Evolutionary conservation across 1,284 basidiomycete genomes (phyloP).

Genomic region (Ceratobasidium sp.): DNA sequence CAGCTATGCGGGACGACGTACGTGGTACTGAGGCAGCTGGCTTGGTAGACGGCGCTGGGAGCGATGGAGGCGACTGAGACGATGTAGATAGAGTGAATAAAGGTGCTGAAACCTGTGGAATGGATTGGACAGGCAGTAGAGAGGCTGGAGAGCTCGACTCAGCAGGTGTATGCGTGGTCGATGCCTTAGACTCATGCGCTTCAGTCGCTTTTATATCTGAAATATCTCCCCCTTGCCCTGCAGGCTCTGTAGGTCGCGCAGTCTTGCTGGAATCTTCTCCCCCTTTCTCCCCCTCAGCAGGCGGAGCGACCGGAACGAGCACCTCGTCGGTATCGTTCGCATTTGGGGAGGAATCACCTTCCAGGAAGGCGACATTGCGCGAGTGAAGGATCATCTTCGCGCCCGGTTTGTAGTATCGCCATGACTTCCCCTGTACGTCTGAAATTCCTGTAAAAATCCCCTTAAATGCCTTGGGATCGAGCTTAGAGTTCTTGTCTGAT

Average conservation of each 20-base stretch:
- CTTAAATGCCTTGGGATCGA: conserved; percentile 3
- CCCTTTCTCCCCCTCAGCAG: conserved; percentile 8
- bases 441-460: conserved; percentile 14
- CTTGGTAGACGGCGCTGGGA: too few relatives aligned
- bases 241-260: neutral
- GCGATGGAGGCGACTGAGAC: too few relatives aligned
- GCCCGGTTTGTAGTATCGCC: conserved; percentile 18
- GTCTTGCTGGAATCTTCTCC: neutral
- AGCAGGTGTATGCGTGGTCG: neutral
- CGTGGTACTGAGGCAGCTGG: neutral
- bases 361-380: too few relatives aligned
- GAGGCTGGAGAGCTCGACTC: neutral
- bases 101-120: too few relatives aligned
- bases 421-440: conserved; percentile 8
- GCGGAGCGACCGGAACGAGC: conserved; percentile 4
- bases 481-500: conserved; percentile 6
- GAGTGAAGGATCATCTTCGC: neutral
- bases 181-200: neutral
- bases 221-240: neutral
- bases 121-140: too few relatives aligned
- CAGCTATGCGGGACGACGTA: neutral
- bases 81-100: too few relatives aligned
- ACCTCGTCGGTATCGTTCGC: neutral
- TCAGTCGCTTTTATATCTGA: neutral
- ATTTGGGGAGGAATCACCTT: neutral